Evolutionary conservation across 495 filamentous ascomycete species (phyloP).

Genomic region (Aspergillus mulundensis): DNA sequence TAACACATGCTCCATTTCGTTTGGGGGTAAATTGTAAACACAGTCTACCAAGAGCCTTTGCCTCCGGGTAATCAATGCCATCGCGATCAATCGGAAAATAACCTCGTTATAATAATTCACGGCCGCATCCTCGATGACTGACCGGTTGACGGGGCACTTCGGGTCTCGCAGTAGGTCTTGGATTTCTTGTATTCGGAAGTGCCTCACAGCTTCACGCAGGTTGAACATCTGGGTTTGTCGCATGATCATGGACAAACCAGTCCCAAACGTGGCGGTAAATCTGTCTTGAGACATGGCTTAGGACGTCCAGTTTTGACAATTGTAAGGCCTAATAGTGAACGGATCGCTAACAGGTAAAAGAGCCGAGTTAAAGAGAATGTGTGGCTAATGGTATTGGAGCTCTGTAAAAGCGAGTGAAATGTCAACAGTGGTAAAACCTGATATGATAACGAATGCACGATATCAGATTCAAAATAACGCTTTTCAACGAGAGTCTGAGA

Average conservation of each 20-base stretch:
- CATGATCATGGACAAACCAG: background rate
- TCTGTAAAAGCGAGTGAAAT: background rate
- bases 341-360: background rate
- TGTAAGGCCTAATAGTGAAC: background rate
- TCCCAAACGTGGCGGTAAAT: background rate
- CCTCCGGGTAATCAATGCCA: background rate
- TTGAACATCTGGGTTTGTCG: background rate
- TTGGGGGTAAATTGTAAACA: background rate
- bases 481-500: background rate
- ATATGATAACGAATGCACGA: background rate
- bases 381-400: too few species aligned
- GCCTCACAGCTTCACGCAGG: background rate
- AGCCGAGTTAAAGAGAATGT: background rate
- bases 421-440: background rate
- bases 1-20: background rate
- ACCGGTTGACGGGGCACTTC: background rate
- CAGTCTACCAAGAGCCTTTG: background rate
- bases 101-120: background rate
- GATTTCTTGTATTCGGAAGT: background rate
- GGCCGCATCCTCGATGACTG: background rate
- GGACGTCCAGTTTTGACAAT: background rate
- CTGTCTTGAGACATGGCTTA: background rate
- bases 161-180: background rate
- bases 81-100: background rate
- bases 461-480: background rate